A percentile compares a stretch with the other conserved stretches of the same genome.
Conservation (phyloP, 2,329 filamentous ascomycete genomes). For the Diaporthe eres region DNA sequence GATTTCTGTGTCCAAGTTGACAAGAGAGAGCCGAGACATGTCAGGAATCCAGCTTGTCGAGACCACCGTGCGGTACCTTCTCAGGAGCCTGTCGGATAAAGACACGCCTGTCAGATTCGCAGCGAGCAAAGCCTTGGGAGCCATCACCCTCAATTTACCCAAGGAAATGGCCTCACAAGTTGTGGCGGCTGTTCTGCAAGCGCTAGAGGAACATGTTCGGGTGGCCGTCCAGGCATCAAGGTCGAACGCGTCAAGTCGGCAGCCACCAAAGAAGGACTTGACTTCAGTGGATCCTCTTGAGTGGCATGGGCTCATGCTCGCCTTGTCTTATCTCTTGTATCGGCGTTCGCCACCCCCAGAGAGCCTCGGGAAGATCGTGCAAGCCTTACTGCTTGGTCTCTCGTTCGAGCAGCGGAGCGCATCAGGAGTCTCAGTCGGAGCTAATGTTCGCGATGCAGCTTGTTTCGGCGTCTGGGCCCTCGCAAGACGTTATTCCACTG, state of each 20-base stretch:
- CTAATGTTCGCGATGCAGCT: conserved; percentile 93
- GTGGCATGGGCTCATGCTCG: conserved; percentile 95
- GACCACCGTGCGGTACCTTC: conserved; percentile 83
- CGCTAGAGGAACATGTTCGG: conserved; percentile 70
- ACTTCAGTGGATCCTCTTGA: conserved; percentile 83
- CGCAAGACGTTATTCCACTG: conserved; percentile 86
- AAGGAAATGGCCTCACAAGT: conserved; percentile 87
- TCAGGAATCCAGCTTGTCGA: conserved; percentile 75
- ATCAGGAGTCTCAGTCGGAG: conserved; percentile 87
- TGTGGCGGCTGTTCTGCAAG: conserved; percentile 87
- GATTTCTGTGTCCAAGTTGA: conserved; percentile 76
- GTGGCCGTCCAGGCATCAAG: conserved; percentile 59
- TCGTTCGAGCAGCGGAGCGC: conserved; percentile 90
- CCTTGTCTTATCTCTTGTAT: conserved; percentile 88
- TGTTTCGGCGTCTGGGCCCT: conserved; percentile 97
- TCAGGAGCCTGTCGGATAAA: conserved; percentile 85
- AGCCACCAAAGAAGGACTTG: conserved; percentile 68
- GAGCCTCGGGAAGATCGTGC: conserved; percentile 80
- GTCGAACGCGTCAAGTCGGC: conserved; percentile 42
- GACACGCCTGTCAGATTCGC: conserved; percentile 93
- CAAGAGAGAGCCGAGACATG: conserved; percentile 60
- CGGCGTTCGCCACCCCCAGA: conserved; percentile 81
- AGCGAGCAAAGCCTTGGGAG: conserved; percentile 91
- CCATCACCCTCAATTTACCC: conserved; percentile 85
- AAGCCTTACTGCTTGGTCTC: conserved; percentile 82